A percentile compares a stretch with the other conserved stretches of the same genome.
phyloP scores from a whole-genome alignment of 257 asterid species.

The Plantago ovata region DNA sequence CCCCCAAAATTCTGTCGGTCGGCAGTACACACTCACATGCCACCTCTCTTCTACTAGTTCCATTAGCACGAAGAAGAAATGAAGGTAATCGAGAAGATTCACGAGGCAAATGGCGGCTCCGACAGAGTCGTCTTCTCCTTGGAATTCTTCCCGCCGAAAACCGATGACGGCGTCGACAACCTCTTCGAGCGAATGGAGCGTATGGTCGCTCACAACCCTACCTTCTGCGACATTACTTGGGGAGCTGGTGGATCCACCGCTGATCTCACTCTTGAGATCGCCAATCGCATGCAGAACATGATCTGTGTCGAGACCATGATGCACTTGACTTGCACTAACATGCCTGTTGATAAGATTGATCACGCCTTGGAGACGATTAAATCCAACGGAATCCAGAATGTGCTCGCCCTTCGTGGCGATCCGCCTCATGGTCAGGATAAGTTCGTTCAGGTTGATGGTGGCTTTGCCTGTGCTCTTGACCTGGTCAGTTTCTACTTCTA shows the following conservation, averaged over 20 bases:
- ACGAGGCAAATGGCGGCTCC: slow-evolving; percentile 43
- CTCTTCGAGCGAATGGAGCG: slow-evolving; percentile 95
- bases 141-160: slow-evolving; percentile 97
- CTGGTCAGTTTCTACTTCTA: slow-evolving; percentile 43
- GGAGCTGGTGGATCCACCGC: slow-evolving; percentile 99
- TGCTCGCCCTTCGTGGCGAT: slow-evolving; percentile 92
- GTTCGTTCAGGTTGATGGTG: slow-evolving; percentile 95
- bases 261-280: slow-evolving; percentile 92
- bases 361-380: slow-evolving; percentile 75
- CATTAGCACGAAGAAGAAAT: no score
- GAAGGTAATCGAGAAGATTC: slow-evolving; percentile 96
- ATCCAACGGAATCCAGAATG: slow-evolving; percentile 85
- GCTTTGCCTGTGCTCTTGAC: slow-evolving; percentile 94
- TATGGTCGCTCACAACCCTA: slow-evolving; percentile 89
- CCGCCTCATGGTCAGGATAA: slow-evolving; percentile 98
- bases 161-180: slow-evolving; percentile 95
- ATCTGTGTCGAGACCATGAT: slow-evolving; percentile 97
- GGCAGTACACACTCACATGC: no score
- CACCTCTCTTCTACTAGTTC: no score
- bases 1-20: no score
- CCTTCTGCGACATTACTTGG: slow-evolving; percentile 96
- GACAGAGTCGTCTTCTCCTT: slow-evolving; percentile 74
- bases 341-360: slow-evolving; percentile 96
- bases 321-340: slow-evolving; percentile 97
- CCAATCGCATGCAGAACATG: slow-evolving; percentile 97